phyloP scores from a whole-genome alignment of 164 flowering plant genomes.

The Berberis thunbergii region DNA sequence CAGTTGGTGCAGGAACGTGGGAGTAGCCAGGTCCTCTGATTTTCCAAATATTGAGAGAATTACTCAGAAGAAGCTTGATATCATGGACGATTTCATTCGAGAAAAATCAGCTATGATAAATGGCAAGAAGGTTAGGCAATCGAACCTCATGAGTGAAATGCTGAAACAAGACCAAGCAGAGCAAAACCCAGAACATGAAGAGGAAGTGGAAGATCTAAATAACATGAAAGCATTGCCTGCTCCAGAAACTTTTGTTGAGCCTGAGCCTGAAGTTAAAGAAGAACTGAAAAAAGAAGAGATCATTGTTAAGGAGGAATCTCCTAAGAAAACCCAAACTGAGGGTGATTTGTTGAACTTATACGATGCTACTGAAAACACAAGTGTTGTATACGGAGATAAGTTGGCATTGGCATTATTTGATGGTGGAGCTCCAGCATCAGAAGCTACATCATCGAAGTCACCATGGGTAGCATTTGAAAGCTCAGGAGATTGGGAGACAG shows the following conservation, averaged over 20 bases:
- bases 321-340: constrained; percentile 10
- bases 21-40: constrained; percentile 31
- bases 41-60: constrained; percentile 43
- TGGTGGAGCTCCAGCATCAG: constrained; percentile 13
- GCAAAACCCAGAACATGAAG: constrained; percentile 13
- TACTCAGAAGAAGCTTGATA: constrained; percentile 32
- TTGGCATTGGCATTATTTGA: constrained; percentile 69
- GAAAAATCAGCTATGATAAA: constrained; percentile 22
- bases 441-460: constrained; percentile 6
- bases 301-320: neutral
- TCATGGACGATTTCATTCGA: constrained; percentile 46
- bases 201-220: constrained; percentile 27
- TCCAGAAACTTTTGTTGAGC: constrained; percentile 28
- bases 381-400: constrained; percentile 37
- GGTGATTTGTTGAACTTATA: constrained; percentile 49
- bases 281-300: constrained; percentile 6
- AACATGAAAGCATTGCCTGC: constrained; percentile 56
- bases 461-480: constrained; percentile 61
- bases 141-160: too few species aligned
- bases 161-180: neutral
- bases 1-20: constrained; percentile 28
- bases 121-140: constrained; percentile 3
- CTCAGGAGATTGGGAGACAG: constrained; percentile 67
- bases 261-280: constrained; percentile 13
- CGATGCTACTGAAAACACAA: constrained; percentile 19